These are phyloP conservation scores for Chaetothyriales sp. DNA, from an alignment of 2,329 filamentous ascomycete genomes.

Conservation along the genomic window DNA sequence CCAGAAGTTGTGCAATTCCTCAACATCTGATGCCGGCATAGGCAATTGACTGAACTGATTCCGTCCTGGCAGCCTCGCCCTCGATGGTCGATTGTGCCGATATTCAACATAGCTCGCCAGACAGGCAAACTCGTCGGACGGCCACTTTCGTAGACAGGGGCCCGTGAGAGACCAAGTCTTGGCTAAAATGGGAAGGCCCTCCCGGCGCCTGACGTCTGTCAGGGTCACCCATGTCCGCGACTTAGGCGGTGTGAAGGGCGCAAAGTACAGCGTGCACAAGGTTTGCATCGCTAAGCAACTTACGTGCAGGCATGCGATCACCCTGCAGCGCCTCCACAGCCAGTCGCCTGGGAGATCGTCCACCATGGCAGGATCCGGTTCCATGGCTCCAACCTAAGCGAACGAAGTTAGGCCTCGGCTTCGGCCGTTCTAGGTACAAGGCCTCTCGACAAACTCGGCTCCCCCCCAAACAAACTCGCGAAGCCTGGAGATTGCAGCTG, in stretches of 20 bases:
- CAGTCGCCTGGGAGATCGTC: too few species aligned
- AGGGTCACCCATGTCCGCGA: background rate
- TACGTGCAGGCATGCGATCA: too few species aligned
- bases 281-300: background rate
- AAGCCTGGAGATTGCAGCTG: background rate
- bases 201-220: background rate
- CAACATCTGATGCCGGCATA: background rate
- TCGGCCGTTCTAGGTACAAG: too few species aligned
- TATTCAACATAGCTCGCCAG: background rate
- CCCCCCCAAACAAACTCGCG: background rate
- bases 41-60: background rate
- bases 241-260: background rate
- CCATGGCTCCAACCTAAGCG: background rate
- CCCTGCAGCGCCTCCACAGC: too few species aligned
- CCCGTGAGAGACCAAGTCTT: background rate
- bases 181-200: background rate
- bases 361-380: background rate
- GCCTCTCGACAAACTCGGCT: background rate
- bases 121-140: background rate
- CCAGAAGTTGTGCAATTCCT: background rate
- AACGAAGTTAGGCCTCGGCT: background rate
- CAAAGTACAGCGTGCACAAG: background rate
- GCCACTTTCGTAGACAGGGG: background rate
- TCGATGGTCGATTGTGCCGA: background rate
- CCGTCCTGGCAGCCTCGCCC: background rate